phyloP scores from a whole-genome alignment of 305 asterid species.

The Fraxinus xanthoxyloides region DNA sequence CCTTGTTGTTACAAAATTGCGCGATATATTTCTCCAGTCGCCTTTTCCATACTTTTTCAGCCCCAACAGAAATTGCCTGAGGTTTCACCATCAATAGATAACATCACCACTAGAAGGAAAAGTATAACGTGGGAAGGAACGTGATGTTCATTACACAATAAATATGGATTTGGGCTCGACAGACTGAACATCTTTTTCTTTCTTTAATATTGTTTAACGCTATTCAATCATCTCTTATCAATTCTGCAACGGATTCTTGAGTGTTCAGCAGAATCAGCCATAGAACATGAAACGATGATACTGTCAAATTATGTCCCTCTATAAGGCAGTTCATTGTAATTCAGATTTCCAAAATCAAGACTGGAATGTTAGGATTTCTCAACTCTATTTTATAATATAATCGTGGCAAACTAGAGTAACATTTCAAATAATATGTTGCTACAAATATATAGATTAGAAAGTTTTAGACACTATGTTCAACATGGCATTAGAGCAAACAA shows the following conservation, averaged over 20 bases:
- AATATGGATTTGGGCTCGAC: not conserved
- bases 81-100: not conserved
- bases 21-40: constrained; percentile 33
- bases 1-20: constrained; percentile 31
- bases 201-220: not conserved
- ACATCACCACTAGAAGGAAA: not conserved
- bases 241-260: too few species aligned
- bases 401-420: not conserved
- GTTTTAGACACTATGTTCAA: not conserved
- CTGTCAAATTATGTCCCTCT: not conserved
- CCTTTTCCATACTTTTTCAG: constrained; percentile 32
- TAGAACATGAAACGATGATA: not conserved
- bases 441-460: not conserved
- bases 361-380: not conserved
- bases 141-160: not conserved
- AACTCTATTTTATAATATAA: not conserved
- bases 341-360: not conserved
- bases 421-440: not conserved
- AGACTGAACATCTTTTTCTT: not conserved
- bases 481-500: not conserved
- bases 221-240: not conserved
- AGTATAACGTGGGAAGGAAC: not conserved
- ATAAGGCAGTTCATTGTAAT: not conserved
- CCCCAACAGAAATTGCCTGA: constrained; percentile 30
- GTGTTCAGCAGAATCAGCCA: not conserved